Evolutionary conservation across 1,284 basidiomycete species (phyloP).

Genomic region (Sporisorium graminicola): DNA sequence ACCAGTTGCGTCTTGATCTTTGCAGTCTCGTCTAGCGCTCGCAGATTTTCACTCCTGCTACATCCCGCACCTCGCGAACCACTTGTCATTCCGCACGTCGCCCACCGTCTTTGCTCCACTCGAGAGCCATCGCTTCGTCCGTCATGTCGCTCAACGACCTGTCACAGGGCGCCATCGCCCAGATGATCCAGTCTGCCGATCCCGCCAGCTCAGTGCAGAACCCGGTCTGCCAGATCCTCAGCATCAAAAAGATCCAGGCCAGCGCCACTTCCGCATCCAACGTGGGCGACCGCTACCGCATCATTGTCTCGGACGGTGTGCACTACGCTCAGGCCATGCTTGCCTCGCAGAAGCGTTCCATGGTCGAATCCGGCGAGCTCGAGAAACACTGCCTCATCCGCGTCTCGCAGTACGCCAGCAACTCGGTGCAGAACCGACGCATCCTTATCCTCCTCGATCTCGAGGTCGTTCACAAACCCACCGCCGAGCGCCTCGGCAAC

Average conservation of each 20-base stretch:
- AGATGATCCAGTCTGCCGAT: constrained; percentile 61
- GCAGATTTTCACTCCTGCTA: not conserved
- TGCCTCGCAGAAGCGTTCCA: constrained; percentile 86
- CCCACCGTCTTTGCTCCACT: not conserved
- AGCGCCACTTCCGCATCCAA: constrained; percentile 48
- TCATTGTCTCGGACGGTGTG: constrained; percentile 68
- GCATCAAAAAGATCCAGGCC: constrained; percentile 66
- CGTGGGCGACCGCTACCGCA: constrained; percentile 64
- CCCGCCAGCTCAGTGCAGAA: constrained; percentile 52
- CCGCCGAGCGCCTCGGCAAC: constrained; percentile 58
- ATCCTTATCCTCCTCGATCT: constrained; percentile 87
- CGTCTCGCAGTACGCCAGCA: constrained; percentile 84
- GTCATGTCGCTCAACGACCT: constrained; percentile 56
- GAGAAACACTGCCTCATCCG: constrained; percentile 80
- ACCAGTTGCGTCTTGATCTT: not conserved
- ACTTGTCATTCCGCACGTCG: not conserved
- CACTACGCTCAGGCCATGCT: constrained; percentile 80
- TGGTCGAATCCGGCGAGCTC: constrained; percentile 80
- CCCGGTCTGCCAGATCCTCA: constrained; percentile 66
- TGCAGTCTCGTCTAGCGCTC: not conserved
- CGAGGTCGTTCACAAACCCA: constrained; percentile 68
- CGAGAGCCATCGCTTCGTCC: not conserved
- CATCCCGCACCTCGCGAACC: not conserved
- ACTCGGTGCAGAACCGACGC: constrained; percentile 82
- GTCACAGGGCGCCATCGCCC: constrained; percentile 59